Evolutionary conservation across 768 basidiomycete genomes (phyloP).

Genomic region (Suillus variegatus): DNA sequence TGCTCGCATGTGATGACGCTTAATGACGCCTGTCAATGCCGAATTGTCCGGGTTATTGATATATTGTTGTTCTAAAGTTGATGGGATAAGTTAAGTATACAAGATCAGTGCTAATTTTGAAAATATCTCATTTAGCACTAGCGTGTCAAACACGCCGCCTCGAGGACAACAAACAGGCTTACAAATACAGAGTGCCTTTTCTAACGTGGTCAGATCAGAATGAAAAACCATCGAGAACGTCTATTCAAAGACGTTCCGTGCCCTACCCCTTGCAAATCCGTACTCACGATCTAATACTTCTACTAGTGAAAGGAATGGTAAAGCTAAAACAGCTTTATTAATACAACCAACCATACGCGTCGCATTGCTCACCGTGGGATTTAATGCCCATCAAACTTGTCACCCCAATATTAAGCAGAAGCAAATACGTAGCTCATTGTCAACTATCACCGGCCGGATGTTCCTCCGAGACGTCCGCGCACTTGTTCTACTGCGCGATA

Average conservation of each 20-base stretch:
- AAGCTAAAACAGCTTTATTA: conserved; percentile 1
- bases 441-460: conserved; percentile 9
- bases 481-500: conserved; percentile 68
- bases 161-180: conserved; percentile 1
- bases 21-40: not conserved
- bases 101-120: not conserved
- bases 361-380: conserved; percentile 15
- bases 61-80: not conserved
- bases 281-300: not conserved
- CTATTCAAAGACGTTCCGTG: not conserved
- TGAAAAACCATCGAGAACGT: not conserved
- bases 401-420: not conserved
- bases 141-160: not conserved
- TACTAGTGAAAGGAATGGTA: not conserved
- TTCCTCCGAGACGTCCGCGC: conserved; percentile 28
- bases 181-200: not conserved
- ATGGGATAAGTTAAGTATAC: not conserved
- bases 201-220: not conserved
- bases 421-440: not conserved
- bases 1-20: not conserved
- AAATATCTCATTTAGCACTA: not conserved
- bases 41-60: not conserved
- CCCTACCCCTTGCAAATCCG: not conserved
- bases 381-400: not conserved
- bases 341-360: conserved; percentile 12